Base-by-base conservation (phyloP, 768 basidiomycete species). In the Amylocystis lapponica region DNA sequence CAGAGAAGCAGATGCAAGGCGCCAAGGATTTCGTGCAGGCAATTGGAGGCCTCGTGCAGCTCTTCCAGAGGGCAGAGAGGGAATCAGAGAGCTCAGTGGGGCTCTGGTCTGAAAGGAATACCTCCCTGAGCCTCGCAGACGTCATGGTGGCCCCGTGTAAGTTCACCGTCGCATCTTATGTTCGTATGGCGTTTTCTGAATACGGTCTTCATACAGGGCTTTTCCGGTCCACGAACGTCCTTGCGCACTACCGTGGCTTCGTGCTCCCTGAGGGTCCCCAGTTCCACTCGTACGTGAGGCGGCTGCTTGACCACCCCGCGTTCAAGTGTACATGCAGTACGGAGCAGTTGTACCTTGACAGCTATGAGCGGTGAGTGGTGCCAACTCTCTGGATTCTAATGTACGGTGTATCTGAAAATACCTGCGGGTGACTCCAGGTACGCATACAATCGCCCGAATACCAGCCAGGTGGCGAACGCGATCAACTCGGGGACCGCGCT, bases 81-180 rank as follows among this genome's bases (percentile, higher is more conserved):
- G 70, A 69, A 7, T 48, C 66, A 26, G 57, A 54, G 36, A 58
- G 60, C n/a, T 67, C 69, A 6, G 56, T 77, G 10, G 85, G 86
- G 0, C 48, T 83, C 1, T 86, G 82, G 81, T 61, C 69, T 10
- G 70, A 73, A n/a, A 66, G 63, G 0, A 79, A 71, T 0, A 72
- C 75, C 3, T 40, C 41, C 22, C 61, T 86, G 22, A 79, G 78
- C 17, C 74, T 75, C 68, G 69, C 72, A 4, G 86, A 87, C 51
- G 70, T 82, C 36, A 77, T 86, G 71, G 81, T 70, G 10, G 82
- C 68, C 9, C 86, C 86, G 8, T 87, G 86, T 87, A n/a, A n/a
- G n/a, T n/a, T n/a, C n/a, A 47, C 50, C 74, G 66, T 25, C 27
- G 17, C 25, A 14, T 39, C 16, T 16, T 45, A 27, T 10, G 46